phyloP scores from a whole-genome alignment of 768 basidiomycete species.

The Chalciporus sphaerocephalus region DNA sequence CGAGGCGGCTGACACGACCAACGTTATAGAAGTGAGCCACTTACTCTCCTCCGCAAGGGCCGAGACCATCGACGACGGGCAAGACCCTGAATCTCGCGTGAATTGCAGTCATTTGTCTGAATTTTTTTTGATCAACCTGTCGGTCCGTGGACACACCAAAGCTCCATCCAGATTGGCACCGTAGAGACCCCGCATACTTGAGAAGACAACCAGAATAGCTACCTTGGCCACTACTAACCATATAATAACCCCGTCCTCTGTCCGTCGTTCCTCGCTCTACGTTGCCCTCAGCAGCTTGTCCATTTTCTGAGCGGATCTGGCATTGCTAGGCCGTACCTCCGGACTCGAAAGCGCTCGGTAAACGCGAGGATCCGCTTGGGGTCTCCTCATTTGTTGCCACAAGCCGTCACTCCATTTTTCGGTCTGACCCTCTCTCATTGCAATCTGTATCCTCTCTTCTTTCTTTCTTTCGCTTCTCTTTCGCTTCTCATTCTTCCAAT shows the following conservation, averaged over 20 bases:
- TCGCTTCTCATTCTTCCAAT: conserved; percentile 7
- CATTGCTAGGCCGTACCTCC: conserved; percentile 11
- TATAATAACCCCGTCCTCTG: conserved; percentile 18
- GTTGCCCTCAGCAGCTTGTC: conserved; percentile 1
- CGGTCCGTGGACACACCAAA: conserved; percentile 13
- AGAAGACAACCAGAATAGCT: conserved; percentile 5
- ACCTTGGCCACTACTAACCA: not conserved
- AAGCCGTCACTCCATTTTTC: conserved; percentile 15
- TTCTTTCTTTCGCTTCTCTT: conserved; percentile 5
- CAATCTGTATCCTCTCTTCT: conserved; percentile 17
- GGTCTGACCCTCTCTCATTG: conserved; percentile 10
- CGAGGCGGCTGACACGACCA: conserved; percentile 13
- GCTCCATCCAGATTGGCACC: conserved; percentile 17
- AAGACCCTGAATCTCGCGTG: conserved; percentile 21
- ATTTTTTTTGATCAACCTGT: conserved; percentile 7
- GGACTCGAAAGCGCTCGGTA: conserved; percentile 30
- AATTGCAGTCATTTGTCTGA: conserved; percentile 7
- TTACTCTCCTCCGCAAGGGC: conserved; percentile 19
- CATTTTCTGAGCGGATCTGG: conserved; percentile 14
- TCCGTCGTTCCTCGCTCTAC: conserved; percentile 1
- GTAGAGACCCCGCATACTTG: conserved; percentile 29
- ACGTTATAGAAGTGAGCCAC: conserved; percentile 26
- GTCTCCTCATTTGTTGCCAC: conserved; percentile 21
- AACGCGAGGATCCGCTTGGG: conserved; percentile 18
- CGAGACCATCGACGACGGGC: conserved; percentile 13